Conservation (phyloP, 2,329 filamentous ascomycete species). For the Penicillium sp. region DNA sequence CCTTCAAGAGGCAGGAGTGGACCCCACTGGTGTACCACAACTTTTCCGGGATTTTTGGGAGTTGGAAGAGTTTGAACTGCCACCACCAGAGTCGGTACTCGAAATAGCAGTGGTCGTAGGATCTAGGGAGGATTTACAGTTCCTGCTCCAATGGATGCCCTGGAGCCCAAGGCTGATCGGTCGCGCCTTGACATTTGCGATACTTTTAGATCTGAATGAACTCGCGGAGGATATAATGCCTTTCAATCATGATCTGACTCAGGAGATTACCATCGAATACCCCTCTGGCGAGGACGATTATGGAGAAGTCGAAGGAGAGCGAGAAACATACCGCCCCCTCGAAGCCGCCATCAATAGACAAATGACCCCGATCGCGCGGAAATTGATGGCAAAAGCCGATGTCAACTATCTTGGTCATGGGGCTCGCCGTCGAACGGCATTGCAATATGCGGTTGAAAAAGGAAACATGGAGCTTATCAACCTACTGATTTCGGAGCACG, state of each 20-base stretch:
- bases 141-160: neutral
- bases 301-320: neutral
- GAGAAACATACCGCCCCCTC: slow-evolving; percentile 2
- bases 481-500: slow-evolving; percentile 14
- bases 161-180: neutral
- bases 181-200: neutral
- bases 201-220: neutral
- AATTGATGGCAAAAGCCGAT: neutral
- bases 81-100: slow-evolving; percentile 1
- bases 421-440: neutral
- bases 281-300: neutral
- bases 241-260: neutral
- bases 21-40: slow-evolving; percentile 8
- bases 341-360: slow-evolving; percentile 3
- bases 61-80: neutral
- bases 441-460: slow-evolving; percentile 19
- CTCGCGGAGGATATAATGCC: neutral
- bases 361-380: neutral
- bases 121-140: neutral
- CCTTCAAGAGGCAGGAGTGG: slow-evolving; percentile 9
- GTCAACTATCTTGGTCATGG: slow-evolving; percentile 8
- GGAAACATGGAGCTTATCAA: slow-evolving; percentile 20
- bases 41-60: too few species aligned
- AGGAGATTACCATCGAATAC: neutral
- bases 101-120: neutral